Conservation (phyloP, 495 filamentous ascomycete species). For the Letharia lupina region DNA sequence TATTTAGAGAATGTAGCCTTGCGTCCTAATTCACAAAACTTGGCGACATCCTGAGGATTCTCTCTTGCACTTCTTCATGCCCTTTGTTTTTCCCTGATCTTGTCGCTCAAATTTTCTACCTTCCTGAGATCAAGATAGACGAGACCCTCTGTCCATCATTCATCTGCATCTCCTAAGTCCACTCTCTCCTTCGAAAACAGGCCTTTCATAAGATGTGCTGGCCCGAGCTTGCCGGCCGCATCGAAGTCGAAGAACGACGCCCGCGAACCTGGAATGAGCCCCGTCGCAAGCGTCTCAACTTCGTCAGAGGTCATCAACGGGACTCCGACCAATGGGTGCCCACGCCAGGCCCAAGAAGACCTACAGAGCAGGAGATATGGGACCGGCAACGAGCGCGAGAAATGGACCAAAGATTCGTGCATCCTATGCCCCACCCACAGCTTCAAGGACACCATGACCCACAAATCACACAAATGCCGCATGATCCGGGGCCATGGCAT, state of each 20-base stretch:
- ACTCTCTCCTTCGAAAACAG: background rate
- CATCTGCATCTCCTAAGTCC: background rate
- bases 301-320: constrained; percentile 6
- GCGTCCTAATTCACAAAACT: background rate
- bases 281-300: constrained; percentile 22
- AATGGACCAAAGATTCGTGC: constrained; percentile 4
- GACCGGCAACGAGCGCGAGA: background rate
- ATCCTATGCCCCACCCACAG: background rate
- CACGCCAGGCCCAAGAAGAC: background rate
- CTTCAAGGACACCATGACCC: constrained; percentile 2
- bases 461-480: background rate
- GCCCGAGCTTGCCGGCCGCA: constrained; percentile 3
- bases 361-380: background rate
- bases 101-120: background rate
- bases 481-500: background rate
- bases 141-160: background rate
- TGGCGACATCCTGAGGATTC: background rate
- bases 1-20: background rate
- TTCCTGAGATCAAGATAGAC: background rate
- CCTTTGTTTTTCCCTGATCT: background rate
- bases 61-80: background rate
- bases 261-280: constrained; percentile 23
- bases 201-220: background rate
- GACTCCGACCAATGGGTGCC: background rate
- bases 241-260: constrained; percentile 24